phyloP scores from a whole-genome alignment of 345 rosid species.

The Euclidium syriacum region DNA sequence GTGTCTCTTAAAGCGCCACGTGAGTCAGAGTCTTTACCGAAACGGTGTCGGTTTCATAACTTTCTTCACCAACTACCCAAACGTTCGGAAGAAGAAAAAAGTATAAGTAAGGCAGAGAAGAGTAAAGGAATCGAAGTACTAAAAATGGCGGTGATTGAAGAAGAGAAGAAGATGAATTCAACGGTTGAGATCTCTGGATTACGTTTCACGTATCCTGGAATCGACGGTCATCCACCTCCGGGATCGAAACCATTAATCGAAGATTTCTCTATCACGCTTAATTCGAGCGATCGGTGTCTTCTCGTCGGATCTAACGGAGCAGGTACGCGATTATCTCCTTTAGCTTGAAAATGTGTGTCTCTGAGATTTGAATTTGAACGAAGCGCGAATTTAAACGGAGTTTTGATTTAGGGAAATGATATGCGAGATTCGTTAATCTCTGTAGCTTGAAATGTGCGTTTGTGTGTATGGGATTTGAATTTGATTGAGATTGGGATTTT shows the following conservation, averaged over 20 bases:
- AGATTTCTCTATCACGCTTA: constrained; percentile 54
- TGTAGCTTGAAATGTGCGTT: neutral
- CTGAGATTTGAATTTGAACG: neutral
- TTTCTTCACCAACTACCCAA: constrained; percentile 17
- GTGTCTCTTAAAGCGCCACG: constrained; percentile 28
- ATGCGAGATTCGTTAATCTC: neutral
- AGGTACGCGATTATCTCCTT: constrained; percentile 32
- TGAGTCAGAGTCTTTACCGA: neutral
- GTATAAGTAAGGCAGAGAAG: constrained; percentile 11
- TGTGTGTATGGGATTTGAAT: neutral
- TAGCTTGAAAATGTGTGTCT: neutral
- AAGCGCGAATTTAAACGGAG: no score
- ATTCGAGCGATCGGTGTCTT: constrained; percentile 75
- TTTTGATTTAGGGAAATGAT: no score
- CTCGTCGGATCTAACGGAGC: constrained; percentile 99
- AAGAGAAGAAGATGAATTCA: constrained; percentile 31
- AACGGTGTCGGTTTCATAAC: constrained; percentile 18
- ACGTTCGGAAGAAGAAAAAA: constrained; percentile 19
- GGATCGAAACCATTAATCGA: constrained; percentile 76
- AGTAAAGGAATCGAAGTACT: neutral
- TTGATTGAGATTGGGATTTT: neutral
- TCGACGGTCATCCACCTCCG: constrained; percentile 91
- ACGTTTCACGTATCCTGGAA: constrained; percentile 89
- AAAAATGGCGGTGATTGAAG: constrained; percentile 33
- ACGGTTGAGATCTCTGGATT: constrained; percentile 69